Evolutionary conservation across 2,329 filamentous ascomycete genomes (phyloP), one percentile per base, ranked within the genome.

Genomic region (Verticillium nubilum): DNA sequence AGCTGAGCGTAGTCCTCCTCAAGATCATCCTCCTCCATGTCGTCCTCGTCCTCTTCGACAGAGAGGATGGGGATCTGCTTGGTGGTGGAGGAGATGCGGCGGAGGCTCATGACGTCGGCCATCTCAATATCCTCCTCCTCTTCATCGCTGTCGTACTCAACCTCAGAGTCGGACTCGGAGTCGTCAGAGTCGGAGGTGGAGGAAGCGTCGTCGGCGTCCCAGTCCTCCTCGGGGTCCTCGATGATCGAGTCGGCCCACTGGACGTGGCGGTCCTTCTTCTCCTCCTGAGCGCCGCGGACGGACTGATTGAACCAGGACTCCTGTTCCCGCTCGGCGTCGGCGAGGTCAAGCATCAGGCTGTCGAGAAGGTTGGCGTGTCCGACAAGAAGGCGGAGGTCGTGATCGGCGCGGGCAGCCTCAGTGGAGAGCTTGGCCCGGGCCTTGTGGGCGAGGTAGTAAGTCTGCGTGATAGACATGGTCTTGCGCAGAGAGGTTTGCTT

Each of bases 301-400:
- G 92, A 95, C 75, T 92, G 89, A 85, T 97, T 96, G 88, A 97
- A 98, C 93, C 93, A 97, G 66, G 86, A 88, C 78, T 98, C 94
- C 78, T 98, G 95, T 76, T 97, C 92, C 68, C 88, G 86, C 82
- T 98, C 95, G 72, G 94, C 94, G 61, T 96, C 91, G 76, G 92
- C 90, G 61, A 99, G 90, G 72, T 85, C 81, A 67, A 95, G 85
- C 95, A 98, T 98, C 72, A 99, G 81, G 47, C 88, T 89, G 79
- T 99, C 95, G 74, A 99, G 91, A 54, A 98, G 89, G 84, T 98
- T 99, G 80, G 95, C 95, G 78, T 99, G 95, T 70, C 94, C 95
- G 69, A 99, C 95, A 62, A 99, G 89, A 53, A 96, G 86, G 72
- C 94, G 88, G 64, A 99, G 90, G 81, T 98, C 88, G 84, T 98